Evolutionary conservation across 2,329 filamentous ascomycete species (phyloP).

Genomic region (Lasiodiplodia gonubiensis): DNA sequence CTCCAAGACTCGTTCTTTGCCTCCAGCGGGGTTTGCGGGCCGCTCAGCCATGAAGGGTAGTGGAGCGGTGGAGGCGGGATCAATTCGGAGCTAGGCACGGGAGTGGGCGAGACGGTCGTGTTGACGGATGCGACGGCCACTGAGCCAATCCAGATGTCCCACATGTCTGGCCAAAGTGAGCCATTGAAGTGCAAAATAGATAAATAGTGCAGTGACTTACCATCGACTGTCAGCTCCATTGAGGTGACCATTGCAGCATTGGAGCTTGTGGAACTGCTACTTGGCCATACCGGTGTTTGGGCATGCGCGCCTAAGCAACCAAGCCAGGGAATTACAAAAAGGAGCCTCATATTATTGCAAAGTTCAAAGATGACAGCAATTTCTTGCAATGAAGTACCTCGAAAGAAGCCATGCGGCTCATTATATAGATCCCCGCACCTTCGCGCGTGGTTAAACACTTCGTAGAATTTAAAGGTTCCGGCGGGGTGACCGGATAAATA

Average conservation of each 20-base stretch:
- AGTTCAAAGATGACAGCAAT: not conserved
- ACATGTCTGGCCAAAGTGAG: conserved; percentile 28
- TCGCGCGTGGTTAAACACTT: not conserved
- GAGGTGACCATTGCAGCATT: conserved; percentile 11
- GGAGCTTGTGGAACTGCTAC: conserved; percentile 16
- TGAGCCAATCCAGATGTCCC: conserved; percentile 36
- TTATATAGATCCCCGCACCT: not conserved
- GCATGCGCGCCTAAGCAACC: not conserved
- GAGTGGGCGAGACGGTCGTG: conserved; percentile 38
- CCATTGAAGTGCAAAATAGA: not conserved
- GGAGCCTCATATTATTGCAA: not conserved
- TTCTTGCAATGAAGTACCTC: not conserved
- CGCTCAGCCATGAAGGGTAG: conserved; percentile 41
- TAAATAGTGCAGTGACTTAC: not conserved
- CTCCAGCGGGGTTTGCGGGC: conserved; percentile 38
- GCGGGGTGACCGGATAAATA: conserved; percentile 17
- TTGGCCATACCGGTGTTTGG: conserved; percentile 13
- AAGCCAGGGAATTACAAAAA: not conserved
- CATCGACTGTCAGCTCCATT: conserved; percentile 19
- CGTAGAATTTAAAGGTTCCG: not conserved
- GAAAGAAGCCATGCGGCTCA: not conserved
- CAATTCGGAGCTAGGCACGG: conserved; percentile 43
- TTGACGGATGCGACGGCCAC: conserved; percentile 34
- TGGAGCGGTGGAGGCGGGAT: conserved; percentile 42
- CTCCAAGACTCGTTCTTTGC: conserved; percentile 39